phyloP scores from a whole-genome alignment of 2,329 filamentous ascomycete genomes.

The Fusarium sp. region DNA sequence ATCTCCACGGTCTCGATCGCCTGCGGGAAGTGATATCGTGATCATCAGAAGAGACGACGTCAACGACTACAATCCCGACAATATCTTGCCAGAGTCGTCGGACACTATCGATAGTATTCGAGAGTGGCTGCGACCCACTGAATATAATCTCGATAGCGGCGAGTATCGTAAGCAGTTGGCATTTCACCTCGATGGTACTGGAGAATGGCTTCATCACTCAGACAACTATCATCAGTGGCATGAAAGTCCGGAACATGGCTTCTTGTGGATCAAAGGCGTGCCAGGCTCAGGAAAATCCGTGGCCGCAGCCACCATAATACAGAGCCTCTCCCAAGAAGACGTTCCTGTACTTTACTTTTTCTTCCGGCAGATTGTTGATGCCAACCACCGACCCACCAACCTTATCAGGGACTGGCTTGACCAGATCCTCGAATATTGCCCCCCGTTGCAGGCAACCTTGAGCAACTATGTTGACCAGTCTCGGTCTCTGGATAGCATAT shows the following conservation, averaged over 20 bases:
- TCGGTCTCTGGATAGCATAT: slow-evolving; percentile 19
- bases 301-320: slow-evolving; percentile 49
- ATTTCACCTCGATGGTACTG: slow-evolving; percentile 32
- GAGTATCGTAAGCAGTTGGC: slow-evolving; percentile 42
- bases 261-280: slow-evolving; percentile 52
- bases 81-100: slow-evolving; percentile 51
- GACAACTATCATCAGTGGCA: slow-evolving; percentile 31
- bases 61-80: slow-evolving; percentile 52
- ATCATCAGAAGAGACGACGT: slow-evolving; percentile 39
- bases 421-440: slow-evolving; percentile 53
- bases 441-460: slow-evolving; percentile 48
- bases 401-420: slow-evolving; percentile 56
- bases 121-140: slow-evolving; percentile 39
- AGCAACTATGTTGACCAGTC: slow-evolving; percentile 28
- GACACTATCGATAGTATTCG: slow-evolving; percentile 45
- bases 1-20: not conserved
- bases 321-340: slow-evolving; percentile 33
- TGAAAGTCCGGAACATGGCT: slow-evolving; percentile 18
- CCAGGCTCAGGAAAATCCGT: slow-evolving; percentile 60
- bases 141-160: slow-evolving; percentile 31
- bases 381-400: slow-evolving; percentile 52
- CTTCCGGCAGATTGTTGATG: slow-evolving; percentile 58
- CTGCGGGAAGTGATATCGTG: slow-evolving; percentile 29
- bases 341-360: slow-evolving; percentile 57
- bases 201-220: slow-evolving; percentile 27